Percentiles rank a stretch among this genome's conserved stretches.
These are phyloP conservation scores for Ammopiptanthus mongolicus DNA, from an alignment of 306 rosid genomes.

Conservation along the genomic window DNA sequence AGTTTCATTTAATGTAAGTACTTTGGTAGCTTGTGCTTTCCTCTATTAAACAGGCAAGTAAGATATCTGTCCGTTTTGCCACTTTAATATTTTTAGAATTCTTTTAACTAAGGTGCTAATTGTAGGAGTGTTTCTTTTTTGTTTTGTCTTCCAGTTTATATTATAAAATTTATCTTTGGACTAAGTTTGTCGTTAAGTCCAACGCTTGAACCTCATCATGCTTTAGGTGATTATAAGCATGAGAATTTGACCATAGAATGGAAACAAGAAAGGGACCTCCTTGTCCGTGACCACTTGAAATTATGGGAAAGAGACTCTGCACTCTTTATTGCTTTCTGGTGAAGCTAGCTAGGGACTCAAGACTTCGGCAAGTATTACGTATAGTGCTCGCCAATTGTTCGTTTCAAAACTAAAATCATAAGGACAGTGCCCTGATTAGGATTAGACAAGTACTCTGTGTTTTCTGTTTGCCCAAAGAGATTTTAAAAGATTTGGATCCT, in stretches of 20 bases:
- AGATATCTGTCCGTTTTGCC: neutral
- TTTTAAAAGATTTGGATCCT: too few relatives aligned
- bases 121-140: neutral
- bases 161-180: neutral
- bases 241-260: neutral
- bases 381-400: neutral
- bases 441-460: neutral
- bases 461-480: too few relatives aligned
- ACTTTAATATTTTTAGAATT: neutral
- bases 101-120: neutral
- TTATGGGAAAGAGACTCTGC: neutral
- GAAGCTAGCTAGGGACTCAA: neutral
- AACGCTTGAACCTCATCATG: neutral
- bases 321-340: neutral
- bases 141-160: too few relatives aligned
- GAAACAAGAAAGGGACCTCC: neutral
- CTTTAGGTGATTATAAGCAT: neutral
- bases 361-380: neutral
- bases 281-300: neutral
- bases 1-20: neutral
- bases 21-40: neutral
- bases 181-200: neutral
- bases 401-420: neutral
- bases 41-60: neutral
- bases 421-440: neutral